Base-by-base conservation (phyloP, 495 filamentous ascomycete species). In the Pyrenula massariospora region DNA sequence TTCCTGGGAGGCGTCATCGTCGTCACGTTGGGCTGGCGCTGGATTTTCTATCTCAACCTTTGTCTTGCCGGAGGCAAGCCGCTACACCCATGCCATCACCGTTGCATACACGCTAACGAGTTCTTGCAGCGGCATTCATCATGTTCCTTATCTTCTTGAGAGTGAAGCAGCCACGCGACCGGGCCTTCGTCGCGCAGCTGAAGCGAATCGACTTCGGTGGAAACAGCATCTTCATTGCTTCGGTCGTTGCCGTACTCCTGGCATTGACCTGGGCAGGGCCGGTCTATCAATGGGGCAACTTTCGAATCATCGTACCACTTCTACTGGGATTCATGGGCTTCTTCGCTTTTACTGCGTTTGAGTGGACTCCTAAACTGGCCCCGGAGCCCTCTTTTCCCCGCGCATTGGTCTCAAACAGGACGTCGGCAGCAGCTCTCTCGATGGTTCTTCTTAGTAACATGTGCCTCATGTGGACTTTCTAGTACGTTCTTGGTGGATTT, bases 201-300 rank as follows among this genome's bases (percentile, higher is more conserved):
- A 25, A 24, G n/a, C 60, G 59, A 2, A 66, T 83, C n/a, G 82
- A 87, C 65, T 84, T 75, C 72, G 21, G 75, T n/a, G 83, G 84
- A 0, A 69, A 69, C 21, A 23, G 73, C 0, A 22, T 84, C 10
- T 83, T 86, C 59, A 66, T 78, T 3, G 66, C 62, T 12, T 67
- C 68, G 0, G 62, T 66, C 2, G 70, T 72, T 11, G 60, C 67
- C 3, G 70, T 85, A 54, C 66, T 84, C 2, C 70, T 84, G 22
- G 75, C 74, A 0, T 50, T 85, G 0, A 74, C 76, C 2, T 84
- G 77, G 77, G 83, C 73, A 0, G 82, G 80, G 0, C 62, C 72
- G 1, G 66, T 76, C 61, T 82, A 76, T 62, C 48, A 68, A 2
- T 87, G 84, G 82, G 57, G 54, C 19, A 64, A 63, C 0, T 79